Conservation (phyloP, 2,329 filamentous ascomycete genomes). For the Didymella keratinophila region DNA sequence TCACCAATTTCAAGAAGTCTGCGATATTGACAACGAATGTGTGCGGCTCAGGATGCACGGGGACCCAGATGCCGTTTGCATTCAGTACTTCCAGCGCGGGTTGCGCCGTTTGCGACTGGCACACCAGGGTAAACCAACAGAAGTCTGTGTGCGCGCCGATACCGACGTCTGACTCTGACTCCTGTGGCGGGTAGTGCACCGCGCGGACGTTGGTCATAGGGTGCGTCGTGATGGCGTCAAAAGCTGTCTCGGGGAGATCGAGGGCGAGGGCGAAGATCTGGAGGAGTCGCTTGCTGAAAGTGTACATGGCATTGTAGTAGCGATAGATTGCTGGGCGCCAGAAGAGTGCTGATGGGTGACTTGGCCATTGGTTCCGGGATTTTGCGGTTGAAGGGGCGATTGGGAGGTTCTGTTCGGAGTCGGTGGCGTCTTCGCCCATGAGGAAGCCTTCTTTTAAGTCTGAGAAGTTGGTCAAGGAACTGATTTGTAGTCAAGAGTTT, state of each 20-base stretch:
- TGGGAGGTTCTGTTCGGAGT: conserved; percentile 40
- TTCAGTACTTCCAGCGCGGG: conserved; percentile 53
- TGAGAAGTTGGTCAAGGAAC: conserved; percentile 15
- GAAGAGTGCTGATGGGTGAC: conserved; percentile 37
- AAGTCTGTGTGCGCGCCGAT: conserved; percentile 56
- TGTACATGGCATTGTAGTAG: conserved; percentile 44
- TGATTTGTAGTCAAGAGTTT: background rate
- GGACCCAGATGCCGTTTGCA: conserved; percentile 53
- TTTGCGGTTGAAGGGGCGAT: conserved; percentile 23
- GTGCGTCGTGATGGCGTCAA: conserved; percentile 50
- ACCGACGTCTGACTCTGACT: conserved; percentile 43
- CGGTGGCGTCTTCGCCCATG: conserved; percentile 47
- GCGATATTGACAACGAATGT: conserved; percentile 55
- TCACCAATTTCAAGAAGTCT: conserved; percentile 53
- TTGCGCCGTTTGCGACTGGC: conserved; percentile 35
- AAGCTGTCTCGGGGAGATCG: conserved; percentile 49
- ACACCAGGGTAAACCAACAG: conserved; percentile 54
- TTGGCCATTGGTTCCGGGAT: conserved; percentile 45
- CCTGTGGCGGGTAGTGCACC: conserved; percentile 53
- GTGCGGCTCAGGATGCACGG: conserved; percentile 46
- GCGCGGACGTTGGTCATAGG: conserved; percentile 55
- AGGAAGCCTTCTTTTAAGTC: conserved; percentile 49
- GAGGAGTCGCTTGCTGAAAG: conserved; percentile 45
- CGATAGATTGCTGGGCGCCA: conserved; percentile 42
- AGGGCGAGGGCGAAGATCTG: conserved; percentile 52